These are phyloP conservation scores for Starmerella lactis-condensi DNA, from an alignment of 805 yeast species.

Conservation along the genomic window DNA sequence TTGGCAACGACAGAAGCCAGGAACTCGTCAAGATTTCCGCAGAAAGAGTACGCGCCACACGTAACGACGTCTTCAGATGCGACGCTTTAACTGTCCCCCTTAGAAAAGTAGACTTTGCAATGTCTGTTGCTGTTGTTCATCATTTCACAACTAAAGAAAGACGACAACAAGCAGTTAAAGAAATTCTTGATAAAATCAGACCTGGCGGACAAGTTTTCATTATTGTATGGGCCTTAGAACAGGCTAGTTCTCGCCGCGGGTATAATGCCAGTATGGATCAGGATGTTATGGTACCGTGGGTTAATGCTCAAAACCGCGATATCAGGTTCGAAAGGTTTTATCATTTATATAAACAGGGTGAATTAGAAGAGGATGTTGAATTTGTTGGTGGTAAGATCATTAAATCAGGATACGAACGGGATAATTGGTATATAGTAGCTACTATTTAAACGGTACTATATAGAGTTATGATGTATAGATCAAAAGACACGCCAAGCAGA, in stretches of 20 bases:
- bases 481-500: no score
- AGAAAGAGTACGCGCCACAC: not conserved
- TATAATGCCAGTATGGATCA: constrained; percentile 82
- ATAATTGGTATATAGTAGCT: no score
- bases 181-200: constrained; percentile 40
- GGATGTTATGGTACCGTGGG: constrained; percentile 95
- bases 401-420: constrained; percentile 71
- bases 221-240: constrained; percentile 96
- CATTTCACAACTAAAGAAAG: constrained; percentile 79
- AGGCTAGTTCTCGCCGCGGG: constrained; percentile 70
- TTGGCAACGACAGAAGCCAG: constrained; percentile 38
- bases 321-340: constrained; percentile 65
- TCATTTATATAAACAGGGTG: constrained; percentile 62
- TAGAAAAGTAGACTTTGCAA: constrained; percentile 55
- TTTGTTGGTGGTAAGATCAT: constrained; percentile 52
- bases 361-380: constrained; percentile 55
- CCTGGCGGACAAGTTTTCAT: constrained; percentile 49
- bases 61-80: constrained; percentile 44
- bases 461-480: no score
- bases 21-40: constrained; percentile 23
- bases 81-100: constrained; percentile 49
- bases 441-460: no score
- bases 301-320: constrained; percentile 32
- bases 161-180: constrained; percentile 53
- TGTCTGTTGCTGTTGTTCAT: constrained; percentile 87